A percentile compares a stretch with the other conserved stretches of the same genome.
Conservation (phyloP, 768 basidiomycete species). For the Termitomyces bulborhizus region DNA sequence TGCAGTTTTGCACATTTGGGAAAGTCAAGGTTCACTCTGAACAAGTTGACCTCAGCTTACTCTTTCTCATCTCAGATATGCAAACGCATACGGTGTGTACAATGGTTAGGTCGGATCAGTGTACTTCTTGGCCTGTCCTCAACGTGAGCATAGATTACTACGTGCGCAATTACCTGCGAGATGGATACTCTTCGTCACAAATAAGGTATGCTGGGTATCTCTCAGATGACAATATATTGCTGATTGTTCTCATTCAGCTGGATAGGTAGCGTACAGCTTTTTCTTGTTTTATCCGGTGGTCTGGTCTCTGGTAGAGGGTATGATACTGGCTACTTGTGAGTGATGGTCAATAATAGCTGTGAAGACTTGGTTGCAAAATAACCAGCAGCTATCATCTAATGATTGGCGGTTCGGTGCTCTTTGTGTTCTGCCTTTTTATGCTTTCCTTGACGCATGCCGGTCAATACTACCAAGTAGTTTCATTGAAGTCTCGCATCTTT, state of each 20-base stretch:
- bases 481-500: not conserved
- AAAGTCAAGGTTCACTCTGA: not conserved
- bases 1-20: conserved; percentile 7
- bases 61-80: not conserved
- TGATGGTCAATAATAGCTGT: not conserved
- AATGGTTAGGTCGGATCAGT: not conserved
- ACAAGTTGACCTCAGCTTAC: not conserved
- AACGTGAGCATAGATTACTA: conserved; percentile 26
- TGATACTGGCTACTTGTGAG: conserved; percentile 49
- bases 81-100: conserved; percentile 5
- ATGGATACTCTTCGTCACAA: conserved; percentile 22
- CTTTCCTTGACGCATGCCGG: conserved; percentile 4
- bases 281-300: conserved; percentile 38
- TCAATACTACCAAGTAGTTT: conserved; percentile 21
- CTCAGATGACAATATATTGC: not conserved
- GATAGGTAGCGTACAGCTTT: conserved; percentile 45
- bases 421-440: conserved; percentile 4
- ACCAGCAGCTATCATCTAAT: conserved; percentile 7
- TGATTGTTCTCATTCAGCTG: conserved; percentile 16
- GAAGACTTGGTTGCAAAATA: not conserved
- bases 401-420: conserved; percentile 1
- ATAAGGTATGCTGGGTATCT: conserved; percentile 12
- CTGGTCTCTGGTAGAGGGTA: conserved; percentile 41
- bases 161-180: conserved; percentile 29
- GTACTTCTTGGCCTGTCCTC: not conserved